phyloP scores from a whole-genome alignment of 441 rosid genomes.

The Pelargonium citronellum region DNA sequence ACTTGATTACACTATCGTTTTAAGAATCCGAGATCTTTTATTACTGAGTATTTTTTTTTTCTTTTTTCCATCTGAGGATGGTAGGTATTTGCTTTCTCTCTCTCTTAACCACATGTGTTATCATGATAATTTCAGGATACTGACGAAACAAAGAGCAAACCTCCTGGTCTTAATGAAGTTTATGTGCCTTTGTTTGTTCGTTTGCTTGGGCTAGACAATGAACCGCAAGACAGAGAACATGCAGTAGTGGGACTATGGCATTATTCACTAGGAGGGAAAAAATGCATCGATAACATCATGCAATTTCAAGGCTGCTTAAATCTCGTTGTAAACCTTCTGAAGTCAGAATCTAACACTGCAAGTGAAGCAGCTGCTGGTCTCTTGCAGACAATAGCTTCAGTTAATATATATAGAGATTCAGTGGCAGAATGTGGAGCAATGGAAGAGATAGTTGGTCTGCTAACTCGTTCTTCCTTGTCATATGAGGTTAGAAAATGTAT shows the following conservation, averaged over 20 bases:
- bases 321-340: constrained; percentile 63
- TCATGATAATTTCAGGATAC: constrained; percentile 33
- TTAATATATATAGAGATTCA: constrained; percentile 55
- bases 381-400: constrained; percentile 53
- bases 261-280: constrained; percentile 72
- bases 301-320: constrained; percentile 69
- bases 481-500: constrained; percentile 53
- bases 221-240: constrained; percentile 73
- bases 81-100: background rate
- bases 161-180: constrained; percentile 47
- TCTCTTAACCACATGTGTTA: background rate
- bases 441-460: constrained; percentile 62
- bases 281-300: constrained; percentile 62
- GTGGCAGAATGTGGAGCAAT: constrained; percentile 76
- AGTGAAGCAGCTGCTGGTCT: constrained; percentile 87
- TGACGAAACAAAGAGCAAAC: constrained; percentile 30
- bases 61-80: background rate
- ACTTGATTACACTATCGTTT: background rate
- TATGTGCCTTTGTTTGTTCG: constrained; percentile 66
- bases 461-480: constrained; percentile 52
- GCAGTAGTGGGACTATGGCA: constrained; percentile 68
- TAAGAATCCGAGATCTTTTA: background rate
- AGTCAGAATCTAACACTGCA: constrained; percentile 48
- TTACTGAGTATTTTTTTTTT: background rate
- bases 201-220: constrained; percentile 83